Evolutionary conservation across 768 basidiomycete species (phyloP), one percentile per base, ranked within the genome.

Genomic region (Mycena metata): DNA sequence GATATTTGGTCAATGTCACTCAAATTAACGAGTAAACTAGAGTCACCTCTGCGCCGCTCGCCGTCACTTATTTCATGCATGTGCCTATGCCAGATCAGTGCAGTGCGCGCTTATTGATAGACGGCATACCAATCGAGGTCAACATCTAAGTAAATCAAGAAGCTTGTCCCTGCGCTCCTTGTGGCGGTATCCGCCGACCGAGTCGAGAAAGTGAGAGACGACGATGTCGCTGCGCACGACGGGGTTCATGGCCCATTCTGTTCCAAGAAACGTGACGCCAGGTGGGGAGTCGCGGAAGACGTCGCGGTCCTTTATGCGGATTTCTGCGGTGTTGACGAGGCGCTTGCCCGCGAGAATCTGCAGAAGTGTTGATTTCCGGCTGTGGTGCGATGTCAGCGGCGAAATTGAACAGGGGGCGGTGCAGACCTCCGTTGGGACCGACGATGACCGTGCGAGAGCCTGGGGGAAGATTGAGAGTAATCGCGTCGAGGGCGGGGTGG

Each of bases 11-110:
- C n/a, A n/a, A n/a, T n/a, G n/a, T n/a, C n/a, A n/a, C n/a, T n/a
- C n/a, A n/a, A n/a, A n/a, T n/a, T n/a, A n/a, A n/a, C n/a, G n/a
- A n/a, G n/a, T n/a, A n/a, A n/a, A n/a, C n/a, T n/a, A n/a, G n/a
- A n/a, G n/a, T n/a, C n/a, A n/a, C n/a, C n/a, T 57, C 86, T 75
- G 47, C 98, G 88, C 58, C 98, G 88, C 80, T 99, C 98, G 54
- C 98, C 98, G 77, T 99, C 98, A 4, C 96, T 97, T 66, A 99
- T 96, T 66, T 90, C 80, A 76, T 97, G 95, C 95, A 97, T 96
- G 69, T 89, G 94, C 65, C 62, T 54, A 15, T 43, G 9, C 35
- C 3, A 13, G 4, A 26, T 55, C 16, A 55, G 23, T 55, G 21
- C n/a, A 21, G n/a, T 24, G 16, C 26, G 30, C n/a, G 16, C 7